These are phyloP conservation scores for Silybum marianum DNA, from an alignment of 129 eudicot genomes.

Conservation along the genomic window DNA sequence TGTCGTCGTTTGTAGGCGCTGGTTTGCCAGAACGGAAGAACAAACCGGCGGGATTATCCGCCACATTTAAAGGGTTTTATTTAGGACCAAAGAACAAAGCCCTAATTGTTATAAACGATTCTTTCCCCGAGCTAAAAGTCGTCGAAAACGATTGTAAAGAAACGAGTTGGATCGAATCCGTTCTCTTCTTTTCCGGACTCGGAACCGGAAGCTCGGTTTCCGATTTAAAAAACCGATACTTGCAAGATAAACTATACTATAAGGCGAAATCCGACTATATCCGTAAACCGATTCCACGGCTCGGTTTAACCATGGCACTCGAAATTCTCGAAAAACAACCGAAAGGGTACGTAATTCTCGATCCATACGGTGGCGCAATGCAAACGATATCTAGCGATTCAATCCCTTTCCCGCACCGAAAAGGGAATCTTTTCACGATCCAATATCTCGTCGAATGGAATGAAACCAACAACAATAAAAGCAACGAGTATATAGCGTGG, in stretches of 20 bases:
- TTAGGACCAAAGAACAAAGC: slow-evolving; percentile 54
- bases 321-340: slow-evolving; percentile 65
- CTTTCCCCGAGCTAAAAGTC: slow-evolving; percentile 55
- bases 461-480: slow-evolving; percentile 34
- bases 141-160: slow-evolving; percentile 50
- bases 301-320: slow-evolving; percentile 36
- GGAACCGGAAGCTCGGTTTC: slow-evolving; percentile 27
- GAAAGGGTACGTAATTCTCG: slow-evolving; percentile 66
- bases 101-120: slow-evolving; percentile 25
- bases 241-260: slow-evolving; percentile 45
- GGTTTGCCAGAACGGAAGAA: slow-evolving; percentile 38
- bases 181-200: slow-evolving; percentile 61
- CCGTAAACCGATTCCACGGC: slow-evolving; percentile 35
- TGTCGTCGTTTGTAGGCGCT: slow-evolving; percentile 49
- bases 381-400: slow-evolving; percentile 45
- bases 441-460: slow-evolving; percentile 71
- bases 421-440: slow-evolving; percentile 62
- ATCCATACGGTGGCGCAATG: slow-evolving; percentile 83
- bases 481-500: slow-evolving; percentile 51
- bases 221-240: slow-evolving; percentile 42
- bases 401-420: slow-evolving; percentile 81
- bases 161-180: slow-evolving; percentile 79
- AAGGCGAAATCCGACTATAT: slow-evolving; percentile 89
- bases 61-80: slow-evolving; percentile 59
- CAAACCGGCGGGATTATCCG: slow-evolving; percentile 33